Evolutionary conservation across 768 basidiomycete genomes (phyloP), one percentile per base, ranked within the genome.

Genomic region (Calocera viscosa): DNA sequence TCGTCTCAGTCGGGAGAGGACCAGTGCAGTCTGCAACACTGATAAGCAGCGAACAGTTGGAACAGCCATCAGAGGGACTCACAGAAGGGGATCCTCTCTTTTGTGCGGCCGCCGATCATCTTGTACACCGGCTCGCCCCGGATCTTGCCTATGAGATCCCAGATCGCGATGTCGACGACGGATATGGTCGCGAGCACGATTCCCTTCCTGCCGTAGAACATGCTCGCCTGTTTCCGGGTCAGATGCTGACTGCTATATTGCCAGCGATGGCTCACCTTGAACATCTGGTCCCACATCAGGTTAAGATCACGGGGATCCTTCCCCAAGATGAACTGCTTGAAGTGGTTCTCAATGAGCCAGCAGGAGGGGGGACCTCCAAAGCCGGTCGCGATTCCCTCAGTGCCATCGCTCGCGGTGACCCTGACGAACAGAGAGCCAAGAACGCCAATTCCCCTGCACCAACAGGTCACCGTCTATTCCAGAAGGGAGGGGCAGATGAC

Each of bases 291-390:
- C 75, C 76, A 77, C 38, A 78, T 77, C 65, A 75, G 69, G 70
- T 77, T 77, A 64, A 74, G 76, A 66, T 77, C 76, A 64, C 77
- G 68, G 11, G 77, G 77, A 67, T 78, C 77, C 64, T 75, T 70
- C 16, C 77, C 77, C 33, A 77, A 65, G 64, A 78, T 72, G 71
- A 78, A 78, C 26, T 77, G 70, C 68, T 75, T 73, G 66, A 76
- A 76, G 68, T 78, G 77, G 65, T 77, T 73, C 67, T 78, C 77
- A 67, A 78, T 78, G 43, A 78, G 70, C 74, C 75, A 78, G 67
- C 76, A 77, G 73, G 77, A 66, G 0, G 68, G 68, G 1, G 76
- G 75, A 2, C 77, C 77, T 12, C 76, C 77, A 68, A 76, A 76
- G 22, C 75, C 77, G 41, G 77, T 78, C 12, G 76, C 77, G 63